Conservation (phyloP, 1,284 basidiomycete genomes). For the Cutaneotrichosporon cavernicola region DNA sequence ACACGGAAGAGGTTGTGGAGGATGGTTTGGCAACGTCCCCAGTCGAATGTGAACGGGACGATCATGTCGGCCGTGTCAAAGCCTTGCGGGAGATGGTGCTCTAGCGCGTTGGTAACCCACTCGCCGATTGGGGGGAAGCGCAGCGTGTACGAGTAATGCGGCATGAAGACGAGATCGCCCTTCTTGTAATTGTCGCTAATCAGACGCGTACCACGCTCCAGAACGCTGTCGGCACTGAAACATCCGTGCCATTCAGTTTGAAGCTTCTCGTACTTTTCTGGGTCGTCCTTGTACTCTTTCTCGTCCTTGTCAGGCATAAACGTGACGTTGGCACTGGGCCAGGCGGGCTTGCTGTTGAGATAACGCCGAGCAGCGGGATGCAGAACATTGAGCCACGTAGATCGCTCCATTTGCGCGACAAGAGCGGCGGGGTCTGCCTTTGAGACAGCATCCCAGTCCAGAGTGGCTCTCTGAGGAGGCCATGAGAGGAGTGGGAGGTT, state of each 20-base stretch:
- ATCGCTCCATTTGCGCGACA: conserved; percentile 24
- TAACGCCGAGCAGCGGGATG: conserved; percentile 35
- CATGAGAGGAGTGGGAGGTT: conserved; percentile 33
- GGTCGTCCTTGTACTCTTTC: conserved; percentile 18
- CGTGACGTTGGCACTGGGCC: conserved; percentile 32
- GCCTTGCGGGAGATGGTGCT: conserved; percentile 26
- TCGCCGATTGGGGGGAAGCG: conserved; percentile 16
- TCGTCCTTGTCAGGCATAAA: conserved; percentile 26
- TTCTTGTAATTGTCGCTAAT: conserved; percentile 31
- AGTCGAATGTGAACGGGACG: conserved; percentile 52
- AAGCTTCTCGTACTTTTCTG: conserved; percentile 24
- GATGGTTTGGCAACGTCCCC: conserved; percentile 39
- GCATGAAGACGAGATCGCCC: conserved; percentile 46
- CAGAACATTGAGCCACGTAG: conserved; percentile 40
- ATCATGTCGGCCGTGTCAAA: conserved; percentile 34
- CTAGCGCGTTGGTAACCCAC: conserved; percentile 29
- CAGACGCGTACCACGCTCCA: conserved; percentile 30
- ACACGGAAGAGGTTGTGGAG: conserved; percentile 26
- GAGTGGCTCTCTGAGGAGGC: conserved; percentile 18
- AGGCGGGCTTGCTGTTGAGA: conserved; percentile 25
- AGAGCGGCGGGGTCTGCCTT: conserved; percentile 25
- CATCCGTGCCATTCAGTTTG: conserved; percentile 32
- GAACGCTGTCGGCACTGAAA: conserved; percentile 35
- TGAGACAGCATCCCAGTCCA: conserved; percentile 10
- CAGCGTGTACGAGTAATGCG: conserved; percentile 37